These are phyloP conservation scores for Arxiozyma slooffiae DNA, from an alignment of 1,139 yeast species.

Conservation along the genomic window DNA sequence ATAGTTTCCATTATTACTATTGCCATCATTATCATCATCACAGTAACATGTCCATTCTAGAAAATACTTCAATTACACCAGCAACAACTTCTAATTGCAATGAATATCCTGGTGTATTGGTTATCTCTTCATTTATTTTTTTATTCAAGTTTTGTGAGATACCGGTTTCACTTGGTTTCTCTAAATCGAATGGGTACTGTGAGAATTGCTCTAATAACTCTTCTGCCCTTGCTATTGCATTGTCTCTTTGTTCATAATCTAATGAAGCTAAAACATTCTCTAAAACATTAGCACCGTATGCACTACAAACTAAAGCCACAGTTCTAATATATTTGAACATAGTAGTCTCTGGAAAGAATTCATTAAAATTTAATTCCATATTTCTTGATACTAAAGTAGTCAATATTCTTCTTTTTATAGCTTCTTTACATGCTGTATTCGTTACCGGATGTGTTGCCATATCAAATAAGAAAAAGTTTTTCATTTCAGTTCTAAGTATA, in stretches of 20 bases:
- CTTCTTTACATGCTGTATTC: conserved; percentile 75
- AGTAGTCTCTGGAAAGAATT: conserved; percentile 59
- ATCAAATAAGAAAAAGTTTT: conserved; percentile 86
- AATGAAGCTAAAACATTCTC: conserved; percentile 77
- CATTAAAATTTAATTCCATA: conserved; percentile 38
- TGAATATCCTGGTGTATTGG: conserved; percentile 45
- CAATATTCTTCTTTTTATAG: conserved; percentile 61
- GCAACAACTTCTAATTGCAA: conserved; percentile 82
- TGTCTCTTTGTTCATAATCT: conserved; percentile 83
- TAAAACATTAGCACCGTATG: conserved; percentile 91
- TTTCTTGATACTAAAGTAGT: conserved; percentile 64
- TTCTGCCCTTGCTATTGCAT: conserved; percentile 88
- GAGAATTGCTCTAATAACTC: conserved; percentile 74
- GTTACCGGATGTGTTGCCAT: conserved; percentile 98
- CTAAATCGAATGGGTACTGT: conserved; percentile 69
- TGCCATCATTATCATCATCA: conserved; percentile 2
- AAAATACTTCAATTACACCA: conserved; percentile 55
- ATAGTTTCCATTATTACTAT: no score
- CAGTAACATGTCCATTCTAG: conserved; percentile 40
- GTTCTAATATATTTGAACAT: conserved; percentile 69
- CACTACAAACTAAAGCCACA: conserved; percentile 73
- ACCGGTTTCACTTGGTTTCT: conserved; percentile 51
- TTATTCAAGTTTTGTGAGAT: conserved; percentile 67
- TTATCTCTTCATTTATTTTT: conserved; percentile 61
- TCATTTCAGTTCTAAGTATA: conserved; percentile 89